phyloP scores from a whole-genome alignment of 2,329 filamentous ascomycete genomes.

The Apiospora malaysiana region DNA sequence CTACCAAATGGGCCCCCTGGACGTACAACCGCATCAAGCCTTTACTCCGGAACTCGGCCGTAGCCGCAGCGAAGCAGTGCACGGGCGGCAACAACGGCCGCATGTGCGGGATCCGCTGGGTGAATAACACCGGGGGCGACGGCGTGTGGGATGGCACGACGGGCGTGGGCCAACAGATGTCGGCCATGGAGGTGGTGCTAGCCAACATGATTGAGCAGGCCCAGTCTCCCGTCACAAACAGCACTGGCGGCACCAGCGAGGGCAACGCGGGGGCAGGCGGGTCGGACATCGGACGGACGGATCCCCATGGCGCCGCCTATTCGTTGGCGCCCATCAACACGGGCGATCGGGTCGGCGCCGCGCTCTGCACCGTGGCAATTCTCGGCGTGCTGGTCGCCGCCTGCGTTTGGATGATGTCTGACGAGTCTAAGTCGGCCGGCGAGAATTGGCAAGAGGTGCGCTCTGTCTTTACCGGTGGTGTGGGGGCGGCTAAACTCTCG shows the following conservation, averaged over 20 bases:
- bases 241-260: constrained; percentile 55
- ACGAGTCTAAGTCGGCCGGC: constrained; percentile 47
- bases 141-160: constrained; percentile 61
- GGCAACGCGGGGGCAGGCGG: constrained; percentile 54
- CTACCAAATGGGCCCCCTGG: constrained; percentile 68
- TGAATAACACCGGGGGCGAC: constrained; percentile 45
- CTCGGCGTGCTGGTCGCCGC: constrained; percentile 61
- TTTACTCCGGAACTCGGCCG: constrained; percentile 59
- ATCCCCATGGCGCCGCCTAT: constrained; percentile 33
- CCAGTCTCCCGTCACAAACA: constrained; percentile 45
- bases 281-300: constrained; percentile 49
- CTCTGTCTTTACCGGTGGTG: constrained; percentile 13
- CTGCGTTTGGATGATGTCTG: constrained; percentile 53
- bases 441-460: constrained; percentile 35
- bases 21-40: constrained; percentile 59
- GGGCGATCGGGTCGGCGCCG: constrained; percentile 72
- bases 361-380: constrained; percentile 65
- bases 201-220: constrained; percentile 60
- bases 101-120: constrained; percentile 68
- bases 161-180: constrained; percentile 75
- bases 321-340: constrained; percentile 52
- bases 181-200: constrained; percentile 68
- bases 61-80: constrained; percentile 63
- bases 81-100: constrained; percentile 60
- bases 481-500: constrained; percentile 17